Percentiles rank a stretch among this genome's conserved stretches.
These are phyloP conservation scores for Leptodontidium sp. DNA, from an alignment of 2,329 filamentous ascomycete genomes.

Conservation along the genomic window DNA sequence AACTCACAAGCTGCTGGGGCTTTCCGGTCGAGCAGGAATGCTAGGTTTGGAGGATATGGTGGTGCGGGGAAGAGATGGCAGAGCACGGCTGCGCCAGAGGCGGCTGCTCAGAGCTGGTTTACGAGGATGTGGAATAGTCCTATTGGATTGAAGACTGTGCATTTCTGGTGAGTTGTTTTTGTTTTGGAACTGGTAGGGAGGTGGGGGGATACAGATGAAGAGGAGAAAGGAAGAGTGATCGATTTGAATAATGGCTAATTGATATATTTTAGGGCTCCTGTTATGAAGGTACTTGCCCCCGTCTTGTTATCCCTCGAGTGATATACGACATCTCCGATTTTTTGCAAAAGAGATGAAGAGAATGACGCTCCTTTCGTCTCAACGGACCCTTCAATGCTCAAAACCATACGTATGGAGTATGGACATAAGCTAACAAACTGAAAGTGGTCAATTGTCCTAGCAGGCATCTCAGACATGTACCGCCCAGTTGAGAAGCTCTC, in stretches of 20 bases:
- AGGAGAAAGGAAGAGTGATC: background rate
- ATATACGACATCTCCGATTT: no score
- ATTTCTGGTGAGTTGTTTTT: constrained; percentile 80
- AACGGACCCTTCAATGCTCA: background rate
- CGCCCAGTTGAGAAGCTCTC: constrained; percentile 94
- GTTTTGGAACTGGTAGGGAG: background rate
- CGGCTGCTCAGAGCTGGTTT: constrained; percentile 64
- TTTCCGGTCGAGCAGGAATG: constrained; percentile 52
- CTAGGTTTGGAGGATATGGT: constrained; percentile 29
- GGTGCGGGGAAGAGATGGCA: constrained; percentile 68
- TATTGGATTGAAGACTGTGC: constrained; percentile 88
- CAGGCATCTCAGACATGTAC: constrained; percentile 89
- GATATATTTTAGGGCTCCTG: constrained; percentile 73
- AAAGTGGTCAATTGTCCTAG: constrained; percentile 90
- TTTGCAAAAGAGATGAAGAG: no score
- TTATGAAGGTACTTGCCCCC: constrained; percentile 76
- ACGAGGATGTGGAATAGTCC: constrained; percentile 86
- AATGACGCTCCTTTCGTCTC: no score
- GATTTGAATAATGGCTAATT: constrained; percentile 30
- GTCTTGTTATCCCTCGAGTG: constrained; percentile 4
- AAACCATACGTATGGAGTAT: background rate
- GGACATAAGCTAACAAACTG: constrained; percentile 16
- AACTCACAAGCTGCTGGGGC: constrained; percentile 57
- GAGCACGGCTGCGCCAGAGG: constrained; percentile 61
- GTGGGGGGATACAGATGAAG: background rate